These are phyloP conservation scores for Rhododendron griersonianum DNA, from an alignment of 148 eudicot genomes.

Conservation along the genomic window DNA sequence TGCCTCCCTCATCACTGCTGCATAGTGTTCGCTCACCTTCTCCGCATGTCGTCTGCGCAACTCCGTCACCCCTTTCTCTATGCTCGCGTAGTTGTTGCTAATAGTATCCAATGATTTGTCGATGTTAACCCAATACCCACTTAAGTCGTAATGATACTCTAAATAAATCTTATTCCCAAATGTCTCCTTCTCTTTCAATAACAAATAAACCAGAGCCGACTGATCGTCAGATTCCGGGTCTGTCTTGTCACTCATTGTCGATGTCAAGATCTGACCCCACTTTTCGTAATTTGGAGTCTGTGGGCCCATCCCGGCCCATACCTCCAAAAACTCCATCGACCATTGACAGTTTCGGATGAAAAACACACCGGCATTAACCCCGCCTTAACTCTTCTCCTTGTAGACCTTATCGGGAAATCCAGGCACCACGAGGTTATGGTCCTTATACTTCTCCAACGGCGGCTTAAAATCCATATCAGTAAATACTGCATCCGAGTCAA, in stretches of 20 bases:
- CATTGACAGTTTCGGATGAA: conserved; percentile 19
- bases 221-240: background rate
- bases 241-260: conserved; percentile 5
- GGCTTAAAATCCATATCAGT: background rate
- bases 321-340: conserved; percentile 62
- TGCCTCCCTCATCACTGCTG: conserved; percentile 7
- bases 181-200: conserved; percentile 40
- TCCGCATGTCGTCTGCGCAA: conserved; percentile 47
- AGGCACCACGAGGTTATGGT: background rate
- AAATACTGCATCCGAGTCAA: background rate
- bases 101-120: conserved; percentile 27
- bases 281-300: conserved; percentile 43
- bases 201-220: conserved; percentile 26
- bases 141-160: conserved; percentile 37
- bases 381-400: conserved; percentile 36
- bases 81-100: conserved; percentile 13
- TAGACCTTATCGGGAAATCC: conserved; percentile 9
- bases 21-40: conserved; percentile 36
- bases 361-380: conserved; percentile 10
- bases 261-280: conserved; percentile 44
- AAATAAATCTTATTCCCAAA: conserved; percentile 46
- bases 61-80: conserved; percentile 22
- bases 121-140: conserved; percentile 56
- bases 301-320: conserved; percentile 73
- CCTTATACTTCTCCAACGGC: background rate